A percentile compares a stretch with the other conserved stretches of the same genome.
Evolutionary conservation across 2,329 filamentous ascomycete genomes (phyloP).

Genomic region (Calonectria fujianensis): DNA sequence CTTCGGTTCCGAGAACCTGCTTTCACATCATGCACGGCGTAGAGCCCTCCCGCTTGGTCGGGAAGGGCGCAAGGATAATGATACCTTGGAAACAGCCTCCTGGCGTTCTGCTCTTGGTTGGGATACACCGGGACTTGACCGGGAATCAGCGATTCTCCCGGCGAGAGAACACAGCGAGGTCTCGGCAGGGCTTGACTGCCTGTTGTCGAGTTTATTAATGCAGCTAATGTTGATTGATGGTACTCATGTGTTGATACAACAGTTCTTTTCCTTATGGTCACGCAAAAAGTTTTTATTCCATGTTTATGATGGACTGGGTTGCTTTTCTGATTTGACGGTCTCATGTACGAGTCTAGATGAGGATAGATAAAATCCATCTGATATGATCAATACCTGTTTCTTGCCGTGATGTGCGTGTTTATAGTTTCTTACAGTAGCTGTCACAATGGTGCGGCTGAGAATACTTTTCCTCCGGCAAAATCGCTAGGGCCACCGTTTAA

Average conservation of each 20-base stretch:
- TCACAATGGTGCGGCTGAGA: not conserved
- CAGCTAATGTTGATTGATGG: constrained; percentile 52
- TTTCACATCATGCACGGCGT: constrained; percentile 50
- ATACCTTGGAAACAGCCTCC: constrained; percentile 51
- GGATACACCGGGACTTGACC: constrained; percentile 45
- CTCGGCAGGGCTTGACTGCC: constrained; percentile 47
- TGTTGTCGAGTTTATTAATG: constrained; percentile 47
- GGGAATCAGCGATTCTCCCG: constrained; percentile 44
- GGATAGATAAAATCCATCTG: constrained; percentile 52
- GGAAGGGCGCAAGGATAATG: constrained; percentile 42
- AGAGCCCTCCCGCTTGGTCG: constrained; percentile 38
- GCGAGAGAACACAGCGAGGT: constrained; percentile 25
- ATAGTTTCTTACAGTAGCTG: not conserved
- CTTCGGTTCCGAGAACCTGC: constrained; percentile 46
- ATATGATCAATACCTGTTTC: constrained; percentile 18
- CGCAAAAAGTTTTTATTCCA: constrained; percentile 44
- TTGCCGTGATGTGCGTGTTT: not conserved
- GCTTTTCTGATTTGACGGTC: constrained; percentile 38
- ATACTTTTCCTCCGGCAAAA: not conserved
- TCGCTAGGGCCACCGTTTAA: not conserved
- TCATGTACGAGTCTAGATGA: constrained; percentile 49
- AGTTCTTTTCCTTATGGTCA: constrained; percentile 28
- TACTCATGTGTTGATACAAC: constrained; percentile 44
- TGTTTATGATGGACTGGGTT: constrained; percentile 47
- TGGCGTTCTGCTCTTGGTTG: constrained; percentile 48